Evolutionary conservation across 495 filamentous ascomycete genomes (phyloP).

Genomic region (Amniculicola lignicola): DNA sequence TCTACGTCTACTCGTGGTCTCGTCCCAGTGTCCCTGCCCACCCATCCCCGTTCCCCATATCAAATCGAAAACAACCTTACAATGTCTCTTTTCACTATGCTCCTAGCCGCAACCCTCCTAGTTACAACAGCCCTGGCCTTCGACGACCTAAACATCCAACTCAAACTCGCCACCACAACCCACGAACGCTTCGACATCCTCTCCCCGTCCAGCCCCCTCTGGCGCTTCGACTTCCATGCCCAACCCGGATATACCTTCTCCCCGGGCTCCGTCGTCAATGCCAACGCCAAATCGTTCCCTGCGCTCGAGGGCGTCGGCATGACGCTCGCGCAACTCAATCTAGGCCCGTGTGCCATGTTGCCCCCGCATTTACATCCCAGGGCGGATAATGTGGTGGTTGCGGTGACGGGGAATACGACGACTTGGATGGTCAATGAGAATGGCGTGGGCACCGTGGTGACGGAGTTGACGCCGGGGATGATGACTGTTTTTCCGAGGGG

Average conservation of each 20-base stretch:
- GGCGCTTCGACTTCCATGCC: conserved; percentile 47
- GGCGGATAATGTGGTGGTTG: conserved; percentile 47
- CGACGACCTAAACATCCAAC: conserved; percentile 34
- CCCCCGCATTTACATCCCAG: conserved; percentile 47
- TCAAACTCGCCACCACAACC: conserved; percentile 37
- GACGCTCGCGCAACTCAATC: conserved; percentile 42
- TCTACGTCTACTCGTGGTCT: too few species aligned
- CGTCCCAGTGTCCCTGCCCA: background rate
- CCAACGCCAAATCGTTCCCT: conserved; percentile 45
- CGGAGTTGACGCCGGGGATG: conserved; percentile 42
- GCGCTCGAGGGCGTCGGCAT: conserved; percentile 39
- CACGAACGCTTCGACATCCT: conserved; percentile 45
- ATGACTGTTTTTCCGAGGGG: conserved; percentile 51
- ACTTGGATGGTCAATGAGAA: conserved; percentile 50
- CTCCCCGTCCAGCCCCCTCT: conserved; percentile 39
- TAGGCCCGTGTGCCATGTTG: conserved; percentile 50
- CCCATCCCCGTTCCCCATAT: background rate
- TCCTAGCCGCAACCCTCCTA: conserved; percentile 17
- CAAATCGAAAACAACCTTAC: background rate
- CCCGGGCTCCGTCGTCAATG: conserved; percentile 44
- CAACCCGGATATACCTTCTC: conserved; percentile 37
- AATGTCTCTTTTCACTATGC: background rate
- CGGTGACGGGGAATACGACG: conserved; percentile 42
- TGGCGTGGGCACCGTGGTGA: conserved; percentile 36
- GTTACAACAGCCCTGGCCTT: conserved; percentile 24